A percentile compares a stretch with the other conserved stretches of the same genome.
phyloP scores from a whole-genome alignment of 257 asterid genomes.

The Solanum megistacrolobum region DNA sequence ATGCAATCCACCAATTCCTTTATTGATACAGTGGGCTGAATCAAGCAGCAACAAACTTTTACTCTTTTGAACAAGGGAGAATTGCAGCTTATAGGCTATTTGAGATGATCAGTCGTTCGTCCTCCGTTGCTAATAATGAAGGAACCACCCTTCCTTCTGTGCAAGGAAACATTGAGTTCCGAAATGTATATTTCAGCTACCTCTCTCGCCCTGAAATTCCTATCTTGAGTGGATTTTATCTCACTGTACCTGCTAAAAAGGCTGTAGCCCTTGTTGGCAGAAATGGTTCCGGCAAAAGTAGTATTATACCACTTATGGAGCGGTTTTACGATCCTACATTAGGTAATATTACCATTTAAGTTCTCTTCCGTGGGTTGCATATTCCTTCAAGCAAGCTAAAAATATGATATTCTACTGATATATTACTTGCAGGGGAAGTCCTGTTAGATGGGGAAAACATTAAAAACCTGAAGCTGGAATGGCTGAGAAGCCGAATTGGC shows the following conservation, averaged over 20 bases:
- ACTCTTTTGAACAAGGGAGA: constrained; percentile 98
- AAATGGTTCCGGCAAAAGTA: constrained; percentile 98
- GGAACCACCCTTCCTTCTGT: constrained; percentile 76
- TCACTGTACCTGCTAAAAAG: constrained; percentile 94
- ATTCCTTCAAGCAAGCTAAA: not conserved
- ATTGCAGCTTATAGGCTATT: constrained; percentile 96
- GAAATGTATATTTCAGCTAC: constrained; percentile 96
- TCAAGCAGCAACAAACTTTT: constrained; percentile 99
- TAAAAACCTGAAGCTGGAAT: constrained; percentile 87
- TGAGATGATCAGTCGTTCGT: constrained; percentile 94
- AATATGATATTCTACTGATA: not conserved
- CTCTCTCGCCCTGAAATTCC: constrained; percentile 99
- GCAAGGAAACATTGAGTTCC: constrained; percentile 97
- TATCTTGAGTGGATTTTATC: constrained; percentile 96
- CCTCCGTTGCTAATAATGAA: constrained; percentile 69
- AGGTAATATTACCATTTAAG: constrained; percentile 35
- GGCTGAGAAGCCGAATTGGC: constrained; percentile 98
- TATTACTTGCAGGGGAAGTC: constrained; percentile 75
- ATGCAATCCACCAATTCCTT: not conserved
- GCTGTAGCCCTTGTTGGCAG: constrained; percentile 99
- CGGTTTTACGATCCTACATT: constrained; percentile 97
- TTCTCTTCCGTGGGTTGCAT: not conserved
- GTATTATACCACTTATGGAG: constrained; percentile 98
- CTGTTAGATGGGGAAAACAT: constrained; percentile 98
- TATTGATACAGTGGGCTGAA: constrained; percentile 69